A percentile compares a stretch with the other conserved stretches of the same genome.
These are phyloP conservation scores for Boletus pseudo-olivaceus DNA, from an alignment of 768 basidiomycete genomes.

Conservation along the genomic window DNA sequence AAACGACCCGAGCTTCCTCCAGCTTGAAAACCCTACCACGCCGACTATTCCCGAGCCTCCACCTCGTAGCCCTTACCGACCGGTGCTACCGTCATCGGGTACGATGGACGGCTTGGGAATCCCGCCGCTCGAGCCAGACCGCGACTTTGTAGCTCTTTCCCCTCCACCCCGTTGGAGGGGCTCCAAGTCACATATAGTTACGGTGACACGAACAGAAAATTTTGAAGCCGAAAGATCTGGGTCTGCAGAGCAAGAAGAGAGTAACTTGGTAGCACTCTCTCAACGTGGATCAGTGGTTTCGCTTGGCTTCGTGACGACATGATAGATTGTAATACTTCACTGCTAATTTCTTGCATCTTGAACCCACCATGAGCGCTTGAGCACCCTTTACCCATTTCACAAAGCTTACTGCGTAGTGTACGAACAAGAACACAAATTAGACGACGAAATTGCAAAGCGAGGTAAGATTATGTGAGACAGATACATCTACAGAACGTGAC, in stretches of 20 bases:
- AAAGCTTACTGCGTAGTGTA: not conserved
- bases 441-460: not conserved
- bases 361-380: not conserved
- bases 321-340: constrained; percentile 23
- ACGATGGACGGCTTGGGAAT: not conserved
- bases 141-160: constrained; percentile 49
- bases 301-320: constrained; percentile 46
- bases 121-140: constrained; percentile 26
- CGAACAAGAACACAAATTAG: too few species aligned
- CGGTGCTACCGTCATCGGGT: constrained; percentile 18
- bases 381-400: not conserved
- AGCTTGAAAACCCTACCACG: constrained; percentile 46
- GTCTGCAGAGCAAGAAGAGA: constrained; percentile 10
- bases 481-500: constrained; percentile 17
- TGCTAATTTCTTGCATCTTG: constrained; percentile 18
- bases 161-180: constrained; percentile 67
- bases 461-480: constrained; percentile 1
- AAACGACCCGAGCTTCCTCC: constrained; percentile 62
- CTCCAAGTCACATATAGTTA: constrained; percentile 44
- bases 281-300: constrained; percentile 53
- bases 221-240: constrained; percentile 8
- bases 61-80: constrained; percentile 22
- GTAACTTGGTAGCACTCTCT: constrained; percentile 36
- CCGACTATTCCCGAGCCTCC: constrained; percentile 21
- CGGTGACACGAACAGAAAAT: constrained; percentile 10